Evolutionary conservation across 805 yeast genomes (phyloP), one percentile per base, ranked within the genome.

Genomic region (Metschnikowia orientalis): DNA sequence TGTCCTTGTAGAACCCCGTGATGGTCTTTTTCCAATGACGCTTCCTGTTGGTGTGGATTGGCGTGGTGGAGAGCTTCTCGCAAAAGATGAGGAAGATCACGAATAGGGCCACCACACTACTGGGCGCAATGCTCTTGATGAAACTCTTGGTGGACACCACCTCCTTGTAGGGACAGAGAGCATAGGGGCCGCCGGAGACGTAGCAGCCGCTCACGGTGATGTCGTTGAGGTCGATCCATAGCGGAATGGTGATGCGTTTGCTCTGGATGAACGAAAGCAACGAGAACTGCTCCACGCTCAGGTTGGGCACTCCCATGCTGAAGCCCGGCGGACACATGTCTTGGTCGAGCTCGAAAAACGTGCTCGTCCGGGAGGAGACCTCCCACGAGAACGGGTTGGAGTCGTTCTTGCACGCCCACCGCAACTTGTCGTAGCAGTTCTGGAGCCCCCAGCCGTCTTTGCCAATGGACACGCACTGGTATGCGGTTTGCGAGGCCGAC

Each of bases 141-240:
- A 85, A 79, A 31, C 73, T 74, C 32, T 76, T 65, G 19, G 63
- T 61, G 4, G 79, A 65, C 7, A 77, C 67, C 1, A 71, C 69
- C 28, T 63, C 63, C 36, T 73, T 75, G 52, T 88, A 88, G 0
- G 97, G 96, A 53, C 97, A 89, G 19, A 61, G 51, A 0, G 90
- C 80, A 40, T 74, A 67, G 0, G 86, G 75, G 0, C 95, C 95
- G 1, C 95, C 95, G 8, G 73, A 56, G 4, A 88, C 88, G 89
- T 92, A 90, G 51, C 97, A 89, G 34, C 77, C 73, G 3, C 70
- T 59, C 13, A 79, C 77, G 1, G 85, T 73, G 14, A 90, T 68
- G 11, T 89, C 85, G 52, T 90, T 89, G 42, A 87, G 46, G 57
- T 86, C 87, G 3, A 87, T 73, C 97, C 97, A 89, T 0, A 77